Conservation (phyloP, 2,329 filamentous ascomycete genomes). For the Gnomoniopsis smithogilvyi region DNA sequence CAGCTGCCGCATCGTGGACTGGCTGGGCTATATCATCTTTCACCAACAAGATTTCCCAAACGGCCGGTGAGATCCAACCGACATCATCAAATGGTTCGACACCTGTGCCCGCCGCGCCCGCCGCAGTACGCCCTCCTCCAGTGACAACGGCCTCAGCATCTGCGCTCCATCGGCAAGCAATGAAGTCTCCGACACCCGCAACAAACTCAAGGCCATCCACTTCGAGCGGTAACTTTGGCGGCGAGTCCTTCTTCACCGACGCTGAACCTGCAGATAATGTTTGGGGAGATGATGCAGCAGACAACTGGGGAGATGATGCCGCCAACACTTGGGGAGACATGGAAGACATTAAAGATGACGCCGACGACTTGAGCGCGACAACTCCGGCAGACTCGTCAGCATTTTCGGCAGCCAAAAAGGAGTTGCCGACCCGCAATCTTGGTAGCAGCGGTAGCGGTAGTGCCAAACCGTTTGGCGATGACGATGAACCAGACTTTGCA, state of each 20-base stretch:
- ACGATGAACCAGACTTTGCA: slow-evolving; percentile 90
- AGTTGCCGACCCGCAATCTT: slow-evolving; percentile 17
- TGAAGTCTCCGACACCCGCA: slow-evolving; percentile 42
- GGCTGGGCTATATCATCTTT: slow-evolving; percentile 99
- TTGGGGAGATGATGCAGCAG: slow-evolving; percentile 69
- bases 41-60: slow-evolving; percentile 85
- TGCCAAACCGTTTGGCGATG: slow-evolving; percentile 68
- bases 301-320: slow-evolving; percentile 70
- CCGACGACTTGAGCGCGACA: slow-evolving; percentile 34
- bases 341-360: slow-evolving; percentile 45
- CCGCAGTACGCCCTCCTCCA: slow-evolving; percentile 30
- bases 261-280: slow-evolving; percentile 63
- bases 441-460: slow-evolving; percentile 23
- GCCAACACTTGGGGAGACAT: slow-evolving; percentile 75
- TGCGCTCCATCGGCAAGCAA: slow-evolving; percentile 56
- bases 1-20: slow-evolving; percentile 71
- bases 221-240: slow-evolving; percentile 36
- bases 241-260: slow-evolving; percentile 52
- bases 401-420: slow-evolving; percentile 21
- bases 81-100: slow-evolving; percentile 41
- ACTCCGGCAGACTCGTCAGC: slow-evolving; percentile 20
- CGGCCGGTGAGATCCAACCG: slow-evolving; percentile 80
- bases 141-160: slow-evolving; percentile 50
- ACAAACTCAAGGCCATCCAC: slow-evolving; percentile 28
- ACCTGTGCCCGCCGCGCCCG: slow-evolving; percentile 30